phyloP scores from a whole-genome alignment of 352 stramenopile species.

The Blastocystis sp. region DNA sequence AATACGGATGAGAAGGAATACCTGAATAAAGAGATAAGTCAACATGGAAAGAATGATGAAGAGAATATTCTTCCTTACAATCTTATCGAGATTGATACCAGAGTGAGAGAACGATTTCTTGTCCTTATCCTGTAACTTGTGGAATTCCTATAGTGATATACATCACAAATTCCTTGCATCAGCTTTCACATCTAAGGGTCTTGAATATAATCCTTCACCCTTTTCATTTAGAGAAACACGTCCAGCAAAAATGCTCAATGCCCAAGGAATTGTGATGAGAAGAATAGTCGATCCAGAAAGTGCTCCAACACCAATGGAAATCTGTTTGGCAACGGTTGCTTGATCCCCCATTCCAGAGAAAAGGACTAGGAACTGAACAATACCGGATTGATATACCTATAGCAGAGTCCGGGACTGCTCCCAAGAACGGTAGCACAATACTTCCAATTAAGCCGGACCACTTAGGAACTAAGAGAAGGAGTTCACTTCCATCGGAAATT shows the following conservation, averaged over 20 bases:
- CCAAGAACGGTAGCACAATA: conserved; percentile 88
- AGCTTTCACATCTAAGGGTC: conserved; percentile 74
- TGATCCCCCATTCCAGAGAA: conserved; percentile 83
- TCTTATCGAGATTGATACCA: conserved; percentile 74
- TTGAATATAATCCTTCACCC: conserved; percentile 78
- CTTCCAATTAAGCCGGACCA: conserved; percentile 88
- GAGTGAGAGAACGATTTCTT: conserved; percentile 70
- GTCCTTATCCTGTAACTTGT: conserved; percentile 68
- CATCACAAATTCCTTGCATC: conserved; percentile 68
- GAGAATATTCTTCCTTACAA: conserved; percentile 78
- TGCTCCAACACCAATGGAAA: conserved; percentile 89
- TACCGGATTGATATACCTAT: conserved; percentile 56
- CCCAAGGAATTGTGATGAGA: conserved; percentile 94
- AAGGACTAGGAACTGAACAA: conserved; percentile 77
- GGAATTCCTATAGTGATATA: conserved; percentile 49
- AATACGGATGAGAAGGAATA: not conserved
- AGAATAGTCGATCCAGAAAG: conserved; percentile 96
- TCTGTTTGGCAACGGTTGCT: conserved; percentile 82
- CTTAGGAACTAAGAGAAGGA: conserved; percentile 86
- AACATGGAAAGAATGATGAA: conserved; percentile 84
- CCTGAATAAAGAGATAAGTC: conserved; percentile 77
- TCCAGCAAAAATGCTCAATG: conserved; percentile 81
- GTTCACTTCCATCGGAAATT: conserved; percentile 92
- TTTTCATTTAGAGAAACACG: conserved; percentile 84
- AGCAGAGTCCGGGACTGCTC: conserved; percentile 70